phyloP scores from a whole-genome alignment of 2,329 filamentous ascomycete species.

The Phoma sp. region DNA sequence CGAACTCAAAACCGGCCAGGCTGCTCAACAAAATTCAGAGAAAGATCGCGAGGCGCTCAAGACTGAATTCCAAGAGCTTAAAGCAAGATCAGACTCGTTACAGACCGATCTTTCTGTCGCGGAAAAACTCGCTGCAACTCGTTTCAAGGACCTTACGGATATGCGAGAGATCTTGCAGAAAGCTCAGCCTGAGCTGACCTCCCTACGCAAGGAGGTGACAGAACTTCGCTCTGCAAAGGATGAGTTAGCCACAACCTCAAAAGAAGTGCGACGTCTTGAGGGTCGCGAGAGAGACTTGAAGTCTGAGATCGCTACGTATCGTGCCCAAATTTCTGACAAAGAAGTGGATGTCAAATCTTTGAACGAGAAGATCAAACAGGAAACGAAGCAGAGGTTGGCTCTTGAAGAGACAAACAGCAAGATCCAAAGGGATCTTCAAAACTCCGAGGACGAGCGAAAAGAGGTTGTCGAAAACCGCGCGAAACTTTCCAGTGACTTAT shows the following conservation, averaged over 20 bases:
- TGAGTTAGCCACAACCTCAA: constrained; percentile 68
- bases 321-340: constrained; percentile 73
- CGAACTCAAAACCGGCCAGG: constrained; percentile 57
- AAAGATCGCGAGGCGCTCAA: constrained; percentile 63
- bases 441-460: constrained; percentile 77
- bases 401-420: constrained; percentile 80
- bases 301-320: constrained; percentile 72
- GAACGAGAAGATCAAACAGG: constrained; percentile 77
- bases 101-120: constrained; percentile 86
- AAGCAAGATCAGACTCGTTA: constrained; percentile 70
- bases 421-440: constrained; percentile 77
- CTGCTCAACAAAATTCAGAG: constrained; percentile 55
- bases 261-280: constrained; percentile 77
- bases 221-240: constrained; percentile 77
- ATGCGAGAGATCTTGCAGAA: constrained; percentile 81
- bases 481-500: constrained; percentile 72
- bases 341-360: constrained; percentile 79
- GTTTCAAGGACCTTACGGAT: constrained; percentile 87
- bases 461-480: constrained; percentile 77
- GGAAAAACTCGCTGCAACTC: constrained; percentile 81
- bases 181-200: constrained; percentile 83
- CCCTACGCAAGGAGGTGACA: constrained; percentile 75
- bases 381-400: constrained; percentile 72
- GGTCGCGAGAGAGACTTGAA: constrained; percentile 81
- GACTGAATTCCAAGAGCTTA: constrained; percentile 73